Conservation (phyloP, 2,329 filamentous ascomycete species). For the Calycina herbarum region DNA sequence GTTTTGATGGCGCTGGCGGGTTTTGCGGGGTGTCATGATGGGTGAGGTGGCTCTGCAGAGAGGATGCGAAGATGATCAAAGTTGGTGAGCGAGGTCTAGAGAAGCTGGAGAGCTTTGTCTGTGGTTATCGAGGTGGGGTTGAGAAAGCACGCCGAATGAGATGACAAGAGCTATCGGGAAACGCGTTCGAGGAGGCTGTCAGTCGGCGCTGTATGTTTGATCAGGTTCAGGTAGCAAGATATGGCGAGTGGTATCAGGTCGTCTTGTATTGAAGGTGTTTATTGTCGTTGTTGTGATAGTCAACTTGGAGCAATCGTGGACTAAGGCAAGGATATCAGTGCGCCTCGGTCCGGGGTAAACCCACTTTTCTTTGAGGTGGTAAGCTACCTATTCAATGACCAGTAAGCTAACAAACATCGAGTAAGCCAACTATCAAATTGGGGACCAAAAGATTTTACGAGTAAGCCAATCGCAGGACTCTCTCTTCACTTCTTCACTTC, state of each 20-base stretch:
- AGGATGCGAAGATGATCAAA: neutral
- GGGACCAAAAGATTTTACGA: too few species aligned
- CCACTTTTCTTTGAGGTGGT: neutral
- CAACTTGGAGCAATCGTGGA: neutral
- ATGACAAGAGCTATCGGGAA: neutral
- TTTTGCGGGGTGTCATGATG: slow-evolving; percentile 42
- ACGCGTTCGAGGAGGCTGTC: neutral
- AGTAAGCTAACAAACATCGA: too few species aligned
- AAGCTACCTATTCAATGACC: neutral
- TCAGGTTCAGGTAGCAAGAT: neutral
- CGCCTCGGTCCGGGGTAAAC: slow-evolving; percentile 1
- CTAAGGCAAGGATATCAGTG: neutral
- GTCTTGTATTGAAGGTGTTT: neutral
- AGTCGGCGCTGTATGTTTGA: neutral
- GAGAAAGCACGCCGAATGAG: neutral
- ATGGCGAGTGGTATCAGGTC: neutral
- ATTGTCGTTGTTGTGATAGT: neutral
- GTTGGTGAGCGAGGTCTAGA: neutral
- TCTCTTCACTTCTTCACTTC: too few species aligned
- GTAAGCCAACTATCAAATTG: too few species aligned
- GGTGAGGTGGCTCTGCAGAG: neutral
- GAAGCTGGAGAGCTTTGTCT: neutral
- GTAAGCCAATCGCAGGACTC: too few species aligned
- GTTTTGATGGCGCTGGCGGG: slow-evolving; percentile 39
- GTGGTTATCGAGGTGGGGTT: neutral